These are phyloP conservation scores for Rhizophagus sp. DNA, from an alignment of 192 early-diverging fungal genomes.

Conservation along the genomic window DNA sequence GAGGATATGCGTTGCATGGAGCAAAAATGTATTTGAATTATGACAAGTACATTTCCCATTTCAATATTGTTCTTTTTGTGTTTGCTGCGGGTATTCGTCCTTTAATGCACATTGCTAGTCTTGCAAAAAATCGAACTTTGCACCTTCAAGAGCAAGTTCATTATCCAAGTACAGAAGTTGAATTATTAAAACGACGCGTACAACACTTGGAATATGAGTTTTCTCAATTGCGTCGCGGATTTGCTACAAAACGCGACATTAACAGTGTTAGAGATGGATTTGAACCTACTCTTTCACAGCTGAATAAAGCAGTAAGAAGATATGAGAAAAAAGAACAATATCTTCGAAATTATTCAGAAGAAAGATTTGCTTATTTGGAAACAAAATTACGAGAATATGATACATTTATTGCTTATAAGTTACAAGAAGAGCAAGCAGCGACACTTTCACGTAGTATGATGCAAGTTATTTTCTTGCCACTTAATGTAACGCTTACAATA, in stretches of 20 bases:
- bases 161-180: conserved; percentile 49
- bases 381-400: conserved; percentile 59
- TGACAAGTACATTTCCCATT: conserved; percentile 55
- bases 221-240: conserved; percentile 45
- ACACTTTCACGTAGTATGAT: conserved; percentile 35
- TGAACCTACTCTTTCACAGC: conserved; percentile 53
- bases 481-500: conserved; percentile 51
- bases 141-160: conserved; percentile 57
- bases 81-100: conserved; percentile 57
- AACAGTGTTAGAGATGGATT: conserved; percentile 51
- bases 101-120: conserved; percentile 48
- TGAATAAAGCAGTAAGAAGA: conserved; percentile 52
- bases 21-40: conserved; percentile 54
- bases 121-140: conserved; percentile 52
- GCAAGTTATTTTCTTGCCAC: conserved; percentile 50
- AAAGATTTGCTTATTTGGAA: conserved; percentile 51
- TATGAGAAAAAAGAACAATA: conserved; percentile 57
- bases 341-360: conserved; percentile 55
- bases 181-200: conserved; percentile 45
- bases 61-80: conserved; percentile 60
- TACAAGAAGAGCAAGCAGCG: conserved; percentile 53
- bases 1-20: conserved; percentile 56
- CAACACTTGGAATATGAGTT: conserved; percentile 55
- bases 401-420: conserved; percentile 44
- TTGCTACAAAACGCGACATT: conserved; percentile 58